Base-by-base conservation (phyloP, 805 yeast species). In the Wickerhamomyces bisporus region DNA sequence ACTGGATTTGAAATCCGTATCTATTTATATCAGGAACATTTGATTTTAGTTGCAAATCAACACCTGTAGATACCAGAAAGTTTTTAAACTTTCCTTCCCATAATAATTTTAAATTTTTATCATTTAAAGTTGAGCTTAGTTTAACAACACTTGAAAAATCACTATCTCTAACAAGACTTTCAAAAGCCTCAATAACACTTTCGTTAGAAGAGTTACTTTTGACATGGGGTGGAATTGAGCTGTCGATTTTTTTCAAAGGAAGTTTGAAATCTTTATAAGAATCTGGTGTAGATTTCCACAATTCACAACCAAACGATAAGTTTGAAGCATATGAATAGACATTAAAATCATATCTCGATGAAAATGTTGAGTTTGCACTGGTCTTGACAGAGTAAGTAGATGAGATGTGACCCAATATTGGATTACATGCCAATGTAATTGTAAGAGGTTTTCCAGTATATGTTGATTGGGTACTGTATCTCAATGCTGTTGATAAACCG, bases 41-140 rank as follows among this genome's bases (percentile, higher is more conserved):
- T 1, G 70, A 65, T 12, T 65, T 68, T 19, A 71, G 42, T 32
- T 64, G 64, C 3, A 85, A 42, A 39, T 71, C 77, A 6, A 77
- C 68, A 1, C 97, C 97, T 1, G 91, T 74, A 34, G 86, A 77
- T 3, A 89, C 64, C 36, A 91, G 58, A 56, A 91, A 84, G 30
- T 86, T 94, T 50, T 82, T 80, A 50, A 75, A 77, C 43, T 83
- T 75, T 0, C 97, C 96, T 51, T 86, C 96, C 96, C 97, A 91
- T 32, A 86, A 62, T 6, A 88, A 34, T 42, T 76, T 77, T 12
- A 86, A 49, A 42, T 76, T 70, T 45, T 68, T 71, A 36, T 79
- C 81, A 32, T 75, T 78, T 23, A 86, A 47, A 31, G 87, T 79
- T 1, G 93, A 77, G 38, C 89, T 75, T 4, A 81, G 61, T 57